Evolutionary conservation across 2,329 filamentous ascomycete genomes (phyloP), one percentile per base, ranked within the genome.

Genomic region (Lithohypha guttulata): DNA sequence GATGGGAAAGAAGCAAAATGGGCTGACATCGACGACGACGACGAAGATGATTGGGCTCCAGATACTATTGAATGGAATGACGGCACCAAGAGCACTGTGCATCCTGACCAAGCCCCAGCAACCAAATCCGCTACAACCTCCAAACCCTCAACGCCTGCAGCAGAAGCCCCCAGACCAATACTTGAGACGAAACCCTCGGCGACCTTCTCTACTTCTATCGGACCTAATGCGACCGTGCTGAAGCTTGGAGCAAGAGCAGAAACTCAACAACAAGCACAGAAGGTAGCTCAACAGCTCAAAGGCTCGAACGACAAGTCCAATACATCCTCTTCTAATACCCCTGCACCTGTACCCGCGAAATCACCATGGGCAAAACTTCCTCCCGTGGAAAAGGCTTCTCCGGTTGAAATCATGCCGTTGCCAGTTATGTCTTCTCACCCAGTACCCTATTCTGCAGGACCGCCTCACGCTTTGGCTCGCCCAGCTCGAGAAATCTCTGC

Each of bases 311-410:
- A 50, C n/a, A 43, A 44, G 13, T 41, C 36, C 23, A 13, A 27
- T 13, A 34, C 39, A 11, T 39, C 43, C 13, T 42, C 59, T 15
- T 60, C 61, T 18, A 63, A 62, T 39, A 61, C 57, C 35, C 55
- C 59, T 18, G 61, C 62, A 19, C 73, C 80, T 6, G 70, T 77
- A 1, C 81, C 85, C 1, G 73, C 79, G 18, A 95, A 93, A 56
- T 95, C 87, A 3, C 89, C 89, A 3, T 96, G 89, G 89, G 89
- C 89, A 17, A 57, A 80, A 22, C 63, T 96, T 19, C 89, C 89
- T 10, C 84, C 85, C 1, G 74, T 95, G 5, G 85, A 93, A 8
- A 89, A 80, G 56, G 73, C 81, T 1, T 77, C 85, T 1, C 86
- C 83, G 0, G 63, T 79, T 11, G 61, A 71, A 5, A 68, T 79